Base-by-base conservation (phyloP, 1,284 basidiomycete species). In the Waitea zeae region DNA sequence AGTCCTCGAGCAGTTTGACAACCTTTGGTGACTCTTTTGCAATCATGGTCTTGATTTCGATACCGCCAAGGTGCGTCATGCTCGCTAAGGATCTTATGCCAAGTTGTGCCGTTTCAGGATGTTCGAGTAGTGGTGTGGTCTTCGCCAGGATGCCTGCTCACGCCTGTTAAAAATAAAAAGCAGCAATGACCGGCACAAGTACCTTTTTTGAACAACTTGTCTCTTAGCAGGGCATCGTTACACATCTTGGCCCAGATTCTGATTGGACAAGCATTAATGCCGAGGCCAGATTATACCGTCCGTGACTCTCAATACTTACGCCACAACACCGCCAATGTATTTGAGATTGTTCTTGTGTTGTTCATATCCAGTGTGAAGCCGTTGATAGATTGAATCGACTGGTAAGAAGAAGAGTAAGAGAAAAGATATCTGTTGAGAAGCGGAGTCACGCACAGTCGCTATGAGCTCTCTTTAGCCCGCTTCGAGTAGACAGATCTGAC, bases 201-300 rank as follows among this genome's bases (percentile, higher is more conserved):
- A 70, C 71, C 70, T 56, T 61, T 59, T 24, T 61, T 55, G 44
- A 70, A 62, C 15, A 76, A 52, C 41, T 67, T 66, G 48, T 73
- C 60, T 17, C 70, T 56, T 34, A 75, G 48, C 31, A 75, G 54
- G 1, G 67, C 56, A 48, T 77, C 72, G 0, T 58, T 56, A 26
- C 58, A 74, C 68, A 77, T 70, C 44, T 68, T 70, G 7, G 68
- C 62, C 45, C 66, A 75, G 31, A 77, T 67, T 2, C 63, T 67
- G 7, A 74, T 56, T n/a, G n/a, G n/a, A n/a, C n/a, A n/a, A n/a
- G n/a, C n/a, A n/a, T n/a, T n/a, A n/a, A n/a, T n/a, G n/a, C n/a
- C n/a, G n/a, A n/a, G n/a, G n/a, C n/a, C n/a, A n/a, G n/a, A n/a
- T n/a, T n/a, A n/a, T n/a, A n/a, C n/a, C n/a, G n/a, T n/a, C n/a